Conservation (phyloP, 106 monocot species). For the Dendrobium nobile region DNA sequence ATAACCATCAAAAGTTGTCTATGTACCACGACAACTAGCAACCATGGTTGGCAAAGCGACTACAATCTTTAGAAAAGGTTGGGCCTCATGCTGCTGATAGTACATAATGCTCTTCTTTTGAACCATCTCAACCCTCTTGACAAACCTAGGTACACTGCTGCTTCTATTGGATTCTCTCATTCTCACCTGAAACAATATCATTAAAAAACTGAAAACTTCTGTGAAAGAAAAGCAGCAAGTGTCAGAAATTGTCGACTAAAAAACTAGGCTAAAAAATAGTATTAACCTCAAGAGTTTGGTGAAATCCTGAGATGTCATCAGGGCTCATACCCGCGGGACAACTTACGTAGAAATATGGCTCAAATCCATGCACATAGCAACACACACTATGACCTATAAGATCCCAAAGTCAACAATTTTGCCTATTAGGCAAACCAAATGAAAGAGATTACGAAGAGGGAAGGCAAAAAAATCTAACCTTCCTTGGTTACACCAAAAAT, state of each 20-base stretch:
- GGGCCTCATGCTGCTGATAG: constrained; percentile 63
- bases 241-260: not conserved
- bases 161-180: constrained; percentile 93
- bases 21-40: constrained; percentile 88
- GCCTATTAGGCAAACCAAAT: not conserved
- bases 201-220: not conserved
- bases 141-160: constrained; percentile 74
- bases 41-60: constrained; percentile 98
- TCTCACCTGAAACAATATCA: constrained; percentile 38
- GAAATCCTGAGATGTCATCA: constrained; percentile 79
- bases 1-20: not conserved
- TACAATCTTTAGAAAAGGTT: constrained; percentile 85
- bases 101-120: constrained; percentile 97
- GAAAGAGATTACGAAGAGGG: not conserved
- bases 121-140: constrained; percentile 71
- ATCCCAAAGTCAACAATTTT: constrained; percentile 10
- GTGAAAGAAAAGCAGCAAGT: not conserved
- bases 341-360: constrained; percentile 92
- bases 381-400: constrained; percentile 85
- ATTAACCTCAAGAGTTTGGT: constrained; percentile 75
- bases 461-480: constrained; percentile 33
- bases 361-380: constrained; percentile 92
- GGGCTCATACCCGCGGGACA: constrained; percentile 87
- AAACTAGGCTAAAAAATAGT: not conserved
- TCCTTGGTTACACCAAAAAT: constrained; percentile 96